Evolutionary conservation across 495 filamentous ascomycete species (phyloP).

Genomic region (Penicillium psychrofluorescens): DNA sequence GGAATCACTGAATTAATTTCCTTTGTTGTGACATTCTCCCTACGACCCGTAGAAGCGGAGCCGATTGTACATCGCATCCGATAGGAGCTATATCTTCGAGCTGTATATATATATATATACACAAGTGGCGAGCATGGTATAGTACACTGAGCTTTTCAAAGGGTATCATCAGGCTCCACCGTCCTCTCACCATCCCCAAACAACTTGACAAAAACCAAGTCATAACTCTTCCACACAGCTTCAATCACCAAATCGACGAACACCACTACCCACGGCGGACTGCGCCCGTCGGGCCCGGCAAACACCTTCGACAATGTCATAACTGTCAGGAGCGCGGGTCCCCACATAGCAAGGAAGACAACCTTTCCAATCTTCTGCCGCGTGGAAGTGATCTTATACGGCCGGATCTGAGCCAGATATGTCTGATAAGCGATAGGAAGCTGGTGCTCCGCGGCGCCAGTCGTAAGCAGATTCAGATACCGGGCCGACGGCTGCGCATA

Average conservation of each 20-base stretch:
- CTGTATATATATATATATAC: slow-evolving; percentile 2
- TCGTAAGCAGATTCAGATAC: slow-evolving; percentile 69
- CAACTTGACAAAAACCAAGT: slow-evolving; percentile 51
- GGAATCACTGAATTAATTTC: slow-evolving; percentile 35
- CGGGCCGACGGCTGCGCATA: slow-evolving; percentile 78
- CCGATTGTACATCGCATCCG: too few species aligned
- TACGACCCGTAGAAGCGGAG: too few species aligned
- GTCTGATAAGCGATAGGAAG: slow-evolving; percentile 66
- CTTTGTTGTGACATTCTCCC: slow-evolving; percentile 23
- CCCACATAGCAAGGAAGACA: slow-evolving; percentile 53
- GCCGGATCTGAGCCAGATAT: slow-evolving; percentile 57
- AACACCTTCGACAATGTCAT: slow-evolving; percentile 41
- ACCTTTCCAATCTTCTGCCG: slow-evolving; percentile 58
- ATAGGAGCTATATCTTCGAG: too few species aligned
- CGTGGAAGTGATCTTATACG: slow-evolving; percentile 61
- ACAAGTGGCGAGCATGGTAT: background rate
- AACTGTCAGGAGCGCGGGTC: slow-evolving; percentile 47
- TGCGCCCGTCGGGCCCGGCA: slow-evolving; percentile 55
- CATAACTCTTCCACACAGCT: slow-evolving; percentile 68
- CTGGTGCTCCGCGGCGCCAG: slow-evolving; percentile 69
- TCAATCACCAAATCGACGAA: slow-evolving; percentile 41
- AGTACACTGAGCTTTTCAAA: too few species aligned
- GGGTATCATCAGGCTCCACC: slow-evolving; percentile 15
- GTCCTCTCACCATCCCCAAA: slow-evolving; percentile 93
- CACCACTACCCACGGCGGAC: slow-evolving; percentile 58